A percentile compares a stretch with the other conserved stretches of the same genome.
Conservation (phyloP, 179 eudicot genomes). For the Beta corolliflora region DNA sequence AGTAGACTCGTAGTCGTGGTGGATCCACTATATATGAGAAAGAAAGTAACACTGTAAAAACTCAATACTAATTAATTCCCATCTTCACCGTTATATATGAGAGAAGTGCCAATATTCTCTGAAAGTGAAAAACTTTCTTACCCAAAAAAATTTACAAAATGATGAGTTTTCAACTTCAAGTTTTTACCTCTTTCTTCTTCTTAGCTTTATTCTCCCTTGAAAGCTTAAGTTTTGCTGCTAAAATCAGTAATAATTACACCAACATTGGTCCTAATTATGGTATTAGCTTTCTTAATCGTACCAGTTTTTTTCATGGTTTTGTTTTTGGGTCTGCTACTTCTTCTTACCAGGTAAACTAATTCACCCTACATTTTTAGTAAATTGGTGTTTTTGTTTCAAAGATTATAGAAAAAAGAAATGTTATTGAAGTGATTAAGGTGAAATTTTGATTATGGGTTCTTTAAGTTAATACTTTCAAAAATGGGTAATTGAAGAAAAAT, state of each 20-base stretch:
- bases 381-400: background rate
- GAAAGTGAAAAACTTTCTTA: too few species aligned
- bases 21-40: too few species aligned
- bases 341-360: constrained; percentile 48
- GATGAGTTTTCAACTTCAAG: constrained; percentile 12
- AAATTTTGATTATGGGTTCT: background rate
- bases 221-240: background rate
- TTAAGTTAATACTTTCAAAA: too few species aligned
- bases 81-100: too few species aligned
- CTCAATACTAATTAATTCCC: too few species aligned
- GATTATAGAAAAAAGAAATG: background rate
- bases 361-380: too few species aligned
- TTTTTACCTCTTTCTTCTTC: background rate
- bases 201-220: constrained; percentile 1
- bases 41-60: too few species aligned
- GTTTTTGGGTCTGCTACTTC: constrained; percentile 46
- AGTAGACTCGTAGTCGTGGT: too few species aligned
- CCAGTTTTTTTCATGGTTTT: constrained; percentile 32
- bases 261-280: constrained; percentile 21
- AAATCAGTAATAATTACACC: background rate
- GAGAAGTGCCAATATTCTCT: background rate
- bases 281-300: constrained; percentile 37
- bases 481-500: too few species aligned
- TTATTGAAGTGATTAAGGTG: background rate
- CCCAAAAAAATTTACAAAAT: background rate